Evolutionary conservation across 1,284 basidiomycete species (phyloP).

Genomic region (Fomes fomentarius): DNA sequence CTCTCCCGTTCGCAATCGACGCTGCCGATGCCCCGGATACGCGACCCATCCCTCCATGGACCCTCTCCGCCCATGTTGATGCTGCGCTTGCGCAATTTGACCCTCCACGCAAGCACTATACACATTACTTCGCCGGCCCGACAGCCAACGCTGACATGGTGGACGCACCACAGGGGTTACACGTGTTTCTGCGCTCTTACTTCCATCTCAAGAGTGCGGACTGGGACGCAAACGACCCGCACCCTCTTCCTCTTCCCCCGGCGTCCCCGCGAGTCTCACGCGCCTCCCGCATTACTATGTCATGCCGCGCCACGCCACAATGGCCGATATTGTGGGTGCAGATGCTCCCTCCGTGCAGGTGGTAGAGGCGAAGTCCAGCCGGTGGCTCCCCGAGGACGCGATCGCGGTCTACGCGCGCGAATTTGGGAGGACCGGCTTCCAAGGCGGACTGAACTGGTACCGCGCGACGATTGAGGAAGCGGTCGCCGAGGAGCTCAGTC

Average conservation of each 20-base stretch:
- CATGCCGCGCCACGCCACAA: conserved; percentile 55
- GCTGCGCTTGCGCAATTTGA: conserved; percentile 41
- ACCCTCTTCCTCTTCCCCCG: conserved; percentile 38
- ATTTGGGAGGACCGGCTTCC: conserved; percentile 59
- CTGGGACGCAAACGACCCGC: conserved; percentile 46
- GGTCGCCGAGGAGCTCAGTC: conserved; percentile 21
- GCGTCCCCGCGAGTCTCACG: conserved; percentile 39
- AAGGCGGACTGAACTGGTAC: conserved; percentile 63
- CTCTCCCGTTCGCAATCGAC: conserved; percentile 29
- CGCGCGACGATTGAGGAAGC: conserved; percentile 35
- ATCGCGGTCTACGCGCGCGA: conserved; percentile 52
- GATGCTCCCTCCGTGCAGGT: conserved; percentile 30
- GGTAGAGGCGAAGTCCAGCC: conserved; percentile 32
- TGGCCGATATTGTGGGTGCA: conserved; percentile 51
- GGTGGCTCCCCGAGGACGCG: conserved; percentile 55
- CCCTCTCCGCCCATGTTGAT: conserved; percentile 22
- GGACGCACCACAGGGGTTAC: conserved; percentile 46
- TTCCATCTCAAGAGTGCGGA: conserved; percentile 64
- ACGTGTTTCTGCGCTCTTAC: conserved; percentile 56
- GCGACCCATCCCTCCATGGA: conserved; percentile 1
- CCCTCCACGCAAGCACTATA: conserved; percentile 64
- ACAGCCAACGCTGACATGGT: conserved; percentile 51
- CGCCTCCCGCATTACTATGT: conserved; percentile 64
- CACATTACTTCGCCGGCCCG: conserved; percentile 49
- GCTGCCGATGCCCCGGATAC: conserved; percentile 1